Evolutionary conservation across 1,284 basidiomycete genomes (phyloP), one percentile per base, ranked within the genome.

Genomic region (Entoloma clypeatum): DNA sequence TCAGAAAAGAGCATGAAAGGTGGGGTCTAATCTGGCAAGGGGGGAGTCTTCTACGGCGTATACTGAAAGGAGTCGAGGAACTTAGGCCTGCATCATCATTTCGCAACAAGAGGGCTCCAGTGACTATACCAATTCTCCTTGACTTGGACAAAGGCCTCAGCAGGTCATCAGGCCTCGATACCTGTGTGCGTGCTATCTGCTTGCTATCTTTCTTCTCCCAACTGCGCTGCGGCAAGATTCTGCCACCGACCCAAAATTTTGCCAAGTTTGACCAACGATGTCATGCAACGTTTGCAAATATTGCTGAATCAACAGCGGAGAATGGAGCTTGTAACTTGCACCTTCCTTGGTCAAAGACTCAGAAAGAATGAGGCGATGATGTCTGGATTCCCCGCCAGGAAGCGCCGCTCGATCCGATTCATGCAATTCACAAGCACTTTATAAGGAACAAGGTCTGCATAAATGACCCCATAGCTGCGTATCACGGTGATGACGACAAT

Each of bases 191-290:
- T 13, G 54, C 54, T 1, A 44, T 45, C 18, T 57, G 58, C 3
- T 39, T 36, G 10, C 38, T 40, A 3, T 55, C 58, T 13, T 63
- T 63, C 36, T 63, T 59, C 55, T 55, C 51, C 1, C 60, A 61
- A 32, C 52, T 53, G 14, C 45, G 53, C 1, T 37, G 62, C 0
- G 58, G 61, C 2, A 57, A 64, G 39, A 8, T 62, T 1, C 44
- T 59, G 0, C 52, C 53, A 3, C 42, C 39, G 7, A 22, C 39
- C 6, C 24, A 30, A 11, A 24, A 40, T 23, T 33, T 37, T n/a
- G 27, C 35, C 22, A 44, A 18, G 6, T 53, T 1, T 25, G 33
- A 4, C 34, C 8, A 2, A 43, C 47, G 11, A 18, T 41, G 4
- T 30, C 28, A 7, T 19, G 33, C 5, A 38, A 39, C 7, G 25